Base-by-base conservation (phyloP, 768 basidiomycete species). In the Mycena latifolia region DNA sequence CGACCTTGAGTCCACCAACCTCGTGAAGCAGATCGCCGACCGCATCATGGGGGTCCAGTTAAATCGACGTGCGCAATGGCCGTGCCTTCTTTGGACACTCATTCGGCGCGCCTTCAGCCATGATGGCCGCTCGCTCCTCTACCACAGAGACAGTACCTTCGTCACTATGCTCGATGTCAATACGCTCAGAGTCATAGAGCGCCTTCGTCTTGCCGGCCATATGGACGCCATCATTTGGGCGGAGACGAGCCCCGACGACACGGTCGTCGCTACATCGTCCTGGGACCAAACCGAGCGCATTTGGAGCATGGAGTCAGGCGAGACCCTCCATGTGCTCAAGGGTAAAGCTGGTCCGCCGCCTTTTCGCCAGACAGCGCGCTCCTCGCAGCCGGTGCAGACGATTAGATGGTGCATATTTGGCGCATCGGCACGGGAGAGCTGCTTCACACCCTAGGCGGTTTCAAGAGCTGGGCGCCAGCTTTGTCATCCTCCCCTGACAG, bases 291-390 rank as follows among this genome's bases (percentile, higher is more conserved):
- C 71, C 17, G 69, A 72, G 24, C 65, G 64, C 18, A 56, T 73
- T 6, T 73, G 71, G 72, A 57, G 67, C 58, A 61, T 57, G 18
- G 25, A 67, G 2, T 47, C 61, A 18, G 72, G 71, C 4, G 47
- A 53, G 31, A n/a, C 33, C 0, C 27, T 72, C 11, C 65, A 43
- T 27, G 48, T 58, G 9, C 56, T 72, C 22, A 22, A 43, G 9
- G 66, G 69, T 33, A 72, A 51, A 59, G 48, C 46, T 69, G 67
- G 70, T 10, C 31, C 12, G 72, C 60, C 17, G 71, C 73, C 0
- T 72, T 72, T 28, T 73, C 73, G 14, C 68, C 72, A 14, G 68
- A 73, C 27, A 70, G 74, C 12, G 43, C 33, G 18, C 64, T 66
- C 24, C 33, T 75, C 51, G 72, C 68, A 3, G 69, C 66, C 4